Base-by-base conservation (phyloP, 768 basidiomycete species). In the Kwoniella pini region DNA sequence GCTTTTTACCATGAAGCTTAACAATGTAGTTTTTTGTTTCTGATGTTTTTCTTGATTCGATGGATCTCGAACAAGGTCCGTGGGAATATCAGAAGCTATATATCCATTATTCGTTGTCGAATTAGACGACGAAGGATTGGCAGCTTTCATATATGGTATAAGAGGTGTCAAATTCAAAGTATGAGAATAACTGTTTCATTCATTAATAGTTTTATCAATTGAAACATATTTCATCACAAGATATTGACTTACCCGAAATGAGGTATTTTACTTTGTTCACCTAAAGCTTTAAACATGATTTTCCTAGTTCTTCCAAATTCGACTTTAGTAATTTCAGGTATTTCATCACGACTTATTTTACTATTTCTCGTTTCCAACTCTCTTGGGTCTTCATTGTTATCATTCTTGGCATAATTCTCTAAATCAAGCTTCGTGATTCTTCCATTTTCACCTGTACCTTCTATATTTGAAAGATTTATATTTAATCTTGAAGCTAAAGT, bases 251-350 rank as follows among this genome's bases (percentile, higher is more conserved):
- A 75, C 74, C 74, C 74, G 54, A 75, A 75, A 67, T 75, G 74
- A 39, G 71, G 74, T 5, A 75, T 67, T 24, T 19, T 28, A 10
- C 67, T 69, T 56, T 68, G 66, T 33, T 52, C 53, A 6, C 65
- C 63, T 58, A 75, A 65, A 13, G 67, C 69, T 26, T 62, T 61
- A 45, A 54, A 75, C 74, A 75, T 75, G 46, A 71, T 68, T 42
- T 72, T 72, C 30, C 74, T 67, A 7, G 69, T 71, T 39, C 74
- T 36, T 26, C 74, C 74, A 65, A 75, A 70, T 38, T 70, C 67
- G 17, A 75, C 69, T 26, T 63, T 64, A 10, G 63, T 70, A 1
- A 22, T 54, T 24, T 65, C 60, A 15, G 58, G 62, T 36, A 26
- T 27, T 28, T 62, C 26, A n/a, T 21, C 40, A 38, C 63, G 54